Base-by-base conservation (phyloP, 495 filamentous ascomycete genomes). In the Daldinia decipiens region DNA sequence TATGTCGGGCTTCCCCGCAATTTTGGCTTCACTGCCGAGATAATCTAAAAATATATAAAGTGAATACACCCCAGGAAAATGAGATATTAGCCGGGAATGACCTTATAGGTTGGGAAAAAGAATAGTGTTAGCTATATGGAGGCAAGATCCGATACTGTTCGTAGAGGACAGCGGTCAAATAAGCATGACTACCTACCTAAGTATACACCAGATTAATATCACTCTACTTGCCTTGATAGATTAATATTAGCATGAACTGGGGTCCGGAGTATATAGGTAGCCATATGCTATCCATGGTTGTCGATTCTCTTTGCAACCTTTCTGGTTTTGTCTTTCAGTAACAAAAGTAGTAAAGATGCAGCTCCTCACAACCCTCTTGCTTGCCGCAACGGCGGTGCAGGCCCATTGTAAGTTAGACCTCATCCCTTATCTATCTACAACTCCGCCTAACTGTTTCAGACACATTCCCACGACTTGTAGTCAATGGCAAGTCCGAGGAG, bases 401-500 rank as follows among this genome's bases (percentile, higher is more conserved):
- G 76, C 79, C 6, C 79, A 79, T 54, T 82, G 78, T 79, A 75
- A 24, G 72, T 63, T 13, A 47, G 8, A 11, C 31, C 9, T 19
- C 31, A 24, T 21, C 15, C 11, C 17, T 40, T 40, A 11, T 34
- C 2, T 51, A 31, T 29, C n/a, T 26, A 43, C 36, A 15, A 21
- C 26, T 15, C 34, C 17, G 39, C 13, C 65, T 53, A 27, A 24
- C 6, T 8, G 13, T 26, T 17, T 8, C 19, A 82, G 81, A 82
- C 60, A 81, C 80, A 0, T 82, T 82, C 54, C 78, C 80, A 0
- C 60, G 77, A 36, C 77, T 82, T 3, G 78, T 81, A 40, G 68
- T 82, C 66, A 76, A 82, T 32, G 80, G 81, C 26, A 74, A 77
- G 38, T 31, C 79, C 32, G 79, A 81, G 34, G 78, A 76, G 1